Conservation (phyloP, 164 flowering plant species). For the Aristolochia californica region DNA sequence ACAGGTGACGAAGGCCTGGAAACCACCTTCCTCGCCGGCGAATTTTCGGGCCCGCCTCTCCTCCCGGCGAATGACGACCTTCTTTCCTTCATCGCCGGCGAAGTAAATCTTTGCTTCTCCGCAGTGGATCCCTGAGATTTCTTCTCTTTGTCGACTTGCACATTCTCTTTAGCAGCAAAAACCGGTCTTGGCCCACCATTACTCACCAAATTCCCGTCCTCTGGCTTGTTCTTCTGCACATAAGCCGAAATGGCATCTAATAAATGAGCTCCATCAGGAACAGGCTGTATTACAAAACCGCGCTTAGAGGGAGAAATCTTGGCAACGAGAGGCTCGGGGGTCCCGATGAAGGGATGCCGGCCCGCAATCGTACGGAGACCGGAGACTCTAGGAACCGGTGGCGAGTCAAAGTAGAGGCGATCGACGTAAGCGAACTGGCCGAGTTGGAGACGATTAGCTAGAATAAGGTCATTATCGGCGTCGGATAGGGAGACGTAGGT, state of each 20-base stretch:
- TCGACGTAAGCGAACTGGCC: conserved; percentile 85
- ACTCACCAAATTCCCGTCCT: conserved; percentile 7
- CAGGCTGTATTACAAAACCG: conserved; percentile 71
- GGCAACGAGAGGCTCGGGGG: conserved; percentile 61
- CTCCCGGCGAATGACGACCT: conserved; percentile 48
- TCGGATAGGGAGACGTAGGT: conserved; percentile 89
- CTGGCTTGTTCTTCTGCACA: conserved; percentile 15
- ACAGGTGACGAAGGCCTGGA: conserved; percentile 73
- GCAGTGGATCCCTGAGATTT: not conserved
- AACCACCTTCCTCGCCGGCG: conserved; percentile 37
- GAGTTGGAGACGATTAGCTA: conserved; percentile 75
- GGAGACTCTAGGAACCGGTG: conserved; percentile 59
- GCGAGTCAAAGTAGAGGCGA: conserved; percentile 47
- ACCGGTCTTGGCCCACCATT: conserved; percentile 22
- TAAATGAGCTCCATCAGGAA: conserved; percentile 40
- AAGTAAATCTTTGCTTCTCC: conserved; percentile 43
- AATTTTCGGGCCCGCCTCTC: conserved; percentile 44
- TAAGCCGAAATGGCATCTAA: conserved; percentile 37
- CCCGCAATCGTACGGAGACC: conserved; percentile 78
- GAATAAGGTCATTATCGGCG: conserved; percentile 69
- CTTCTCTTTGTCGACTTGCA: conserved; percentile 7
- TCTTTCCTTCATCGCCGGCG: conserved; percentile 29
- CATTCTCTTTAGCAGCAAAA: conserved; percentile 23
- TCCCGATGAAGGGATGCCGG: conserved; percentile 63
- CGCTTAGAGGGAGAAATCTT: conserved; percentile 40